phyloP scores from a whole-genome alignment of 2,329 filamentous ascomycete species.

The Colletotrichum eleusines region DNA sequence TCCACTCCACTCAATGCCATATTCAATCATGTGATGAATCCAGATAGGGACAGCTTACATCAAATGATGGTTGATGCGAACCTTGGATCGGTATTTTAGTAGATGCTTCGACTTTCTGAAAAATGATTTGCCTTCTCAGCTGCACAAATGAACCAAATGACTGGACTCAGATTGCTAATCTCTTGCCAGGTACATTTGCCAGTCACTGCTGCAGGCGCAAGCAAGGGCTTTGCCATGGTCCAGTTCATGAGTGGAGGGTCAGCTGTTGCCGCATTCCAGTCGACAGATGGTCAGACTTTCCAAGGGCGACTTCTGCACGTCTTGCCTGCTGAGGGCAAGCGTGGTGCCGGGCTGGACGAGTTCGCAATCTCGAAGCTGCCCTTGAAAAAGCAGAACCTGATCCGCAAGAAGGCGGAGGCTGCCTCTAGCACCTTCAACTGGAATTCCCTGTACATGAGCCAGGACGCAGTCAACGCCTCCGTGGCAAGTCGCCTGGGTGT shows the following conservation, averaged over 20 bases:
- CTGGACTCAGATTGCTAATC: conserved; percentile 40
- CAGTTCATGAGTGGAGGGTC: conserved; percentile 79
- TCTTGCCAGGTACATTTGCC: conserved; percentile 84
- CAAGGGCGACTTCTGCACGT: conserved; percentile 94
- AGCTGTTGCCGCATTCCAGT: conserved; percentile 83
- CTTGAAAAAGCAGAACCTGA: conserved; percentile 92
- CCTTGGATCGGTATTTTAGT: conserved; percentile 98
- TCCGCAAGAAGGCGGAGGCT: conserved; percentile 86
- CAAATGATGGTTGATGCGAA: conserved; percentile 87
- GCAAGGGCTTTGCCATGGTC: conserved; percentile 92
- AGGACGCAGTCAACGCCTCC: conserved; percentile 93
- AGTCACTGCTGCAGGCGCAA: conserved; percentile 76
- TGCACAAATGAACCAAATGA: conserved; percentile 9
- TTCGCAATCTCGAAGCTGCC: conserved; percentile 91
- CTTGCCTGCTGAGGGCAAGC: conserved; percentile 85
- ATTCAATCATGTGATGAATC: conserved; percentile 82
- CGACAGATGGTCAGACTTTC: conserved; percentile 86
- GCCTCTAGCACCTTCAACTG: conserved; percentile 85
- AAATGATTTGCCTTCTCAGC: conserved; percentile 50
- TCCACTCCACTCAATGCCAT: conserved; percentile 2
- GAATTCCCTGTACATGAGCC: conserved; percentile 99
- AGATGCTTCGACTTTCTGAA: conserved; percentile 97
- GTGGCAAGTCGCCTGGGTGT: conserved; percentile 89
- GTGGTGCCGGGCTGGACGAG: conserved; percentile 85
- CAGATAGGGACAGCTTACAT: conserved; percentile 99